Conservation (phyloP, 2,329 filamentous ascomycete genomes). For the Elsinoe batatas region DNA sequence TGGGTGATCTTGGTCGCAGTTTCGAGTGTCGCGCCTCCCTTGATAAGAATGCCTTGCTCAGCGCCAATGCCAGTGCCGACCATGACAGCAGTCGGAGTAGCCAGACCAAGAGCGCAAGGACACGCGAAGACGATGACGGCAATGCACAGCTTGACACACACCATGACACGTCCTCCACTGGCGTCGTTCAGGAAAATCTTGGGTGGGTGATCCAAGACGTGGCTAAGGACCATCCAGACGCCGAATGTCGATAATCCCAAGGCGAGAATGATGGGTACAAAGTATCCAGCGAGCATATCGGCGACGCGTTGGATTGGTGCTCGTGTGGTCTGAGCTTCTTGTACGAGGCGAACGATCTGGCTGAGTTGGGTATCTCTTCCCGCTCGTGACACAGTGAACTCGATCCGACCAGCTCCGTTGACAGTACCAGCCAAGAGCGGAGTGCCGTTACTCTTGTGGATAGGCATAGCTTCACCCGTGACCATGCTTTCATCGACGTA, state of each 20-base stretch:
- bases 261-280: constrained; percentile 78
- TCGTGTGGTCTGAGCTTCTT: constrained; percentile 88
- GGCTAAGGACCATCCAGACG: constrained; percentile 90
- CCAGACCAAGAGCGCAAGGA: constrained; percentile 89
- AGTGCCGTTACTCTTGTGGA: constrained; percentile 74
- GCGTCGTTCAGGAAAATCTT: constrained; percentile 71
- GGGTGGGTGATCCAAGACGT: constrained; percentile 73
- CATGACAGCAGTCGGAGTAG: constrained; percentile 96
- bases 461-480: constrained; percentile 91
- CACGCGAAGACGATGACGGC: constrained; percentile 98
- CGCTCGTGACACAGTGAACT: constrained; percentile 84
- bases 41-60: constrained; percentile 93
- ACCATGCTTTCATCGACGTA: constrained; percentile 98
- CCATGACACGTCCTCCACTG: constrained; percentile 88
- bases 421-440: constrained; percentile 86
- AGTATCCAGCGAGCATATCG: constrained; percentile 84
- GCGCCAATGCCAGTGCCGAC: constrained; percentile 96
- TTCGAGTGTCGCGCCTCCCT: constrained; percentile 87
- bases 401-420: constrained; percentile 82
- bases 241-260: constrained; percentile 79
- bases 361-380: constrained; percentile 93
- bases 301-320: constrained; percentile 92
- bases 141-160: constrained; percentile 94
- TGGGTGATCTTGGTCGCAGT: constrained; percentile 82
- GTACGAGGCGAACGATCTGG: constrained; percentile 96